Conservation (phyloP, 352 stramenopile genomes). For the Thraustochytrium sp. region DNA sequence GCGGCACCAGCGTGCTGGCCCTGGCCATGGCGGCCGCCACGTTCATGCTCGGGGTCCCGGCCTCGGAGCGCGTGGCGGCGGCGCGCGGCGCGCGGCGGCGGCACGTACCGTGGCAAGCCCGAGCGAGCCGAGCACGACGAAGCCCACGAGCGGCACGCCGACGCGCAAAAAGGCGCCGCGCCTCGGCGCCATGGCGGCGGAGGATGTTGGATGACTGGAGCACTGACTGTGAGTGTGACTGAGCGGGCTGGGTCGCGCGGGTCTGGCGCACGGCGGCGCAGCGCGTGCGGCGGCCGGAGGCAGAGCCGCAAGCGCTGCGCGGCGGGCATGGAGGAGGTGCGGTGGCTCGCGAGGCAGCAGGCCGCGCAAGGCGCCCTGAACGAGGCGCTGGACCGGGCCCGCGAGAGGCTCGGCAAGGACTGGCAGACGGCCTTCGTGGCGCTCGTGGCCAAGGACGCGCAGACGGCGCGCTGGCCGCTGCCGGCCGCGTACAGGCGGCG, state of each 20-base stretch:
- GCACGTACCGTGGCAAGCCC: neutral
- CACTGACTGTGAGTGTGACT: too few species aligned
- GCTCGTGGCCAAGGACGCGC: neutral
- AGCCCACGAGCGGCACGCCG: neutral
- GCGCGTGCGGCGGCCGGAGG: too few species aligned
- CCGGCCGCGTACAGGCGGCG: neutral
- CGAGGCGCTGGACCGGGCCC: neutral
- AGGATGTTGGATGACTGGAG: too few species aligned
- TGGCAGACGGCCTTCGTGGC: neutral
- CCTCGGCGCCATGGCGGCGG: too few species aligned
- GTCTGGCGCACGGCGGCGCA: too few species aligned
- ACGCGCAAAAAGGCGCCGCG: neutral
- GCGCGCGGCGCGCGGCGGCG: too few species aligned
- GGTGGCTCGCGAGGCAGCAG: constrained; percentile 10
- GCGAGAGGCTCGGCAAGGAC: neutral
- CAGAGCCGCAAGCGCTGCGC: too few species aligned
- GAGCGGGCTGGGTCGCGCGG: too few species aligned
- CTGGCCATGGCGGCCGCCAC: too few species aligned
- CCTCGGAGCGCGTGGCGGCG: neutral
- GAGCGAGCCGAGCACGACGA: constrained; percentile 1
- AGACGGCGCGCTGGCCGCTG: neutral
- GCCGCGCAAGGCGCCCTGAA: neutral
- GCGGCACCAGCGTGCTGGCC: too few species aligned
- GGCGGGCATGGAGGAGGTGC: neutral
- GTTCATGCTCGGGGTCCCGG: neutral